Percentiles rank a stretch among this genome's conserved stretches.
phyloP scores from a whole-genome alignment of 352 stramenopile species.

The Blastocystis sp. region DNA sequence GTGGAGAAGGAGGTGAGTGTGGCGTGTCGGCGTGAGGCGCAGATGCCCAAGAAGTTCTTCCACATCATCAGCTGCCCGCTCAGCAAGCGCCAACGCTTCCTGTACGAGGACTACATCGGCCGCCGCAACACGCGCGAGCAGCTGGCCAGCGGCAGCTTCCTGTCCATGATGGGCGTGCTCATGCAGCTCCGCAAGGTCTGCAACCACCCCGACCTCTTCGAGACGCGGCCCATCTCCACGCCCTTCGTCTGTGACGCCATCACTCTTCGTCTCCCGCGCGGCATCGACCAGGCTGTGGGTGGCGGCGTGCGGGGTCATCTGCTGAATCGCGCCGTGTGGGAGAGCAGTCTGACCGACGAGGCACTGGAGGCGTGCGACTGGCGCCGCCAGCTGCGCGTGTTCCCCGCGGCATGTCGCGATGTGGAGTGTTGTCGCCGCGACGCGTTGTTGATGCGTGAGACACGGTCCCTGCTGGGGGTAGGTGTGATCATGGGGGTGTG shows the following conservation, averaged over 20 bases:
- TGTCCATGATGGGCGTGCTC: constrained; percentile 22
- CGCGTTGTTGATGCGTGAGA: no score
- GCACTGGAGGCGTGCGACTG: constrained; percentile 24
- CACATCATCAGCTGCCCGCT: constrained; percentile 6
- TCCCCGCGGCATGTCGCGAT: not conserved
- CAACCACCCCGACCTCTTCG: constrained; percentile 98
- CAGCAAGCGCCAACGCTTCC: not conserved
- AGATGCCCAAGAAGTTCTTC: constrained; percentile 85
- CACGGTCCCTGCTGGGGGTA: no score
- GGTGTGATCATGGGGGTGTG: no score
- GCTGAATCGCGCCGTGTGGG: constrained; percentile 3
- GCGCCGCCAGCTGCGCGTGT: not conserved
- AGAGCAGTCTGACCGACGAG: constrained; percentile 17
- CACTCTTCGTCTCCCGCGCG: not conserved
- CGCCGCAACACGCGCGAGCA: constrained; percentile 39
- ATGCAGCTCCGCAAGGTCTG: constrained; percentile 77
- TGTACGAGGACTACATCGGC: constrained; percentile 14
- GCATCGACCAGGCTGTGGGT: not conserved
- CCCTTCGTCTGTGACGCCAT: constrained; percentile 78
- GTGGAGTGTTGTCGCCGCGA: not conserved
- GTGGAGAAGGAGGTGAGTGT: constrained; percentile 81
- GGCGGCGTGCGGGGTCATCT: not conserved
- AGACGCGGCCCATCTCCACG: constrained; percentile 89
- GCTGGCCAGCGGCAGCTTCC: constrained; percentile 5
- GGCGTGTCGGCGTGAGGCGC: constrained; percentile 82